phyloP scores from a whole-genome alignment of 2,329 filamentous ascomycete species.

The Stromatinia cepivora region DNA sequence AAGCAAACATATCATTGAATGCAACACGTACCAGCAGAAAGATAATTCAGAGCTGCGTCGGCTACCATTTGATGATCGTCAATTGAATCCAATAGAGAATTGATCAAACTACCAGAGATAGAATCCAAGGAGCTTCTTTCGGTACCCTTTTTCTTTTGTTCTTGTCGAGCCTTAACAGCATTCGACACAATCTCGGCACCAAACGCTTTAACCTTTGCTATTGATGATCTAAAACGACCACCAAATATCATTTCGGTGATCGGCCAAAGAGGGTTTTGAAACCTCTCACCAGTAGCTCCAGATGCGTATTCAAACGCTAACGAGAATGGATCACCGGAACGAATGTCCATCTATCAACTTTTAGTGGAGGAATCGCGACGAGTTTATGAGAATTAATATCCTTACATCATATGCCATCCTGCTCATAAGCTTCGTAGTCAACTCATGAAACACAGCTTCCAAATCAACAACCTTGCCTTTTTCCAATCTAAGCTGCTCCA shows the following conservation, averaged over 20 bases:
- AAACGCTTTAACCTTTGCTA: slow-evolving; percentile 54
- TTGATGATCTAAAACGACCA: slow-evolving; percentile 49
- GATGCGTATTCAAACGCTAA: slow-evolving; percentile 63
- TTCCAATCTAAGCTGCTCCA: slow-evolving; percentile 43
- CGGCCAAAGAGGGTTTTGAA: slow-evolving; percentile 65
- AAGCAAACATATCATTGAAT: background rate
- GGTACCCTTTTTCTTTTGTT: slow-evolving; percentile 28
- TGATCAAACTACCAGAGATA: slow-evolving; percentile 58
- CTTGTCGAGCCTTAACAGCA: slow-evolving; percentile 48
- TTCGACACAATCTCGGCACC: slow-evolving; percentile 58
- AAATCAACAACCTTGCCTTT: slow-evolving; percentile 50
- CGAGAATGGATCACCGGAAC: slow-evolving; percentile 60
- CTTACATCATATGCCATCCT: slow-evolving; percentile 62
- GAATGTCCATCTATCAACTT: slow-evolving; percentile 59
- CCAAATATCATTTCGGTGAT: slow-evolving; percentile 58
- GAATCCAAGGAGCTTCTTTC: slow-evolving; percentile 34
- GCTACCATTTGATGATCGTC: slow-evolving; percentile 57
- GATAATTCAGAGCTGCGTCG: slow-evolving; percentile 65
- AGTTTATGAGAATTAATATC: background rate
- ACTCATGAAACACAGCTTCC: slow-evolving; percentile 60
- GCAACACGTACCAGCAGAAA: slow-evolving; percentile 52
- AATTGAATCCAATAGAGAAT: slow-evolving; percentile 59
- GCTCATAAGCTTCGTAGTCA: slow-evolving; percentile 67
- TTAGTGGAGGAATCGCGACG: background rate
- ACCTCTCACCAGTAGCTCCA: slow-evolving; percentile 58